phyloP scores from a whole-genome alignment of 2,329 filamentous ascomycete species.

The Lasiodiplodia theobromae region DNA sequence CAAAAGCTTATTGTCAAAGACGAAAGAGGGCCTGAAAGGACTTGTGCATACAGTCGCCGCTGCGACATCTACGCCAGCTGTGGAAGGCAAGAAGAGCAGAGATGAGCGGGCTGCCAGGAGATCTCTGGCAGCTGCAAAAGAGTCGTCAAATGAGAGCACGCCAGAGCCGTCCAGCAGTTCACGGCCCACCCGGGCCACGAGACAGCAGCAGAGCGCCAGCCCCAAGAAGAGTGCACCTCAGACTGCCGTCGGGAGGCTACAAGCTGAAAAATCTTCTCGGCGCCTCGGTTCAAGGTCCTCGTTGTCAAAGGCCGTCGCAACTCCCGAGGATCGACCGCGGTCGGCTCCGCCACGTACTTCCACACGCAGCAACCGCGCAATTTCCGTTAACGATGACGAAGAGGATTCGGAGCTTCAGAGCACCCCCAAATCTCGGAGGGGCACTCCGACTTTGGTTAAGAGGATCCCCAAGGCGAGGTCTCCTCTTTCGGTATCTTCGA shows the following conservation, averaged over 20 bases:
- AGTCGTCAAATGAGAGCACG: slow-evolving; percentile 7
- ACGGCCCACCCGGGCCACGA: neutral
- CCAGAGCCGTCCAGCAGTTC: neutral
- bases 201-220: slow-evolving; percentile 4
- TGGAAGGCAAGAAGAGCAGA: slow-evolving; percentile 19
- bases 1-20: slow-evolving; percentile 21
- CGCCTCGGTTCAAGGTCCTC: neutral
- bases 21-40: slow-evolving; percentile 24
- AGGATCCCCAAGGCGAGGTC: slow-evolving; percentile 8
- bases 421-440: neutral
- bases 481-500: neutral
- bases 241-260: neutral
- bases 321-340: neutral
- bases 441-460: neutral
- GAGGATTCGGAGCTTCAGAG: neutral
- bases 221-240: slow-evolving; percentile 12
- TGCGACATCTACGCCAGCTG: neutral
- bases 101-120: slow-evolving; percentile 26
- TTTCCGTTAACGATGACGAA: neutral
- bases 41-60: slow-evolving; percentile 8
- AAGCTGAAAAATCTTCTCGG: neutral
- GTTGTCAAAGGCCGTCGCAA: neutral
- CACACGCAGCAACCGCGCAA: slow-evolving; percentile 2
- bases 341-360: slow-evolving; percentile 4
- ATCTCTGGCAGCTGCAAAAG: slow-evolving; percentile 18